These are phyloP conservation scores for Coelastrella sp. DNA, from an alignment of 139 green algal species.

Conservation along the genomic window DNA sequence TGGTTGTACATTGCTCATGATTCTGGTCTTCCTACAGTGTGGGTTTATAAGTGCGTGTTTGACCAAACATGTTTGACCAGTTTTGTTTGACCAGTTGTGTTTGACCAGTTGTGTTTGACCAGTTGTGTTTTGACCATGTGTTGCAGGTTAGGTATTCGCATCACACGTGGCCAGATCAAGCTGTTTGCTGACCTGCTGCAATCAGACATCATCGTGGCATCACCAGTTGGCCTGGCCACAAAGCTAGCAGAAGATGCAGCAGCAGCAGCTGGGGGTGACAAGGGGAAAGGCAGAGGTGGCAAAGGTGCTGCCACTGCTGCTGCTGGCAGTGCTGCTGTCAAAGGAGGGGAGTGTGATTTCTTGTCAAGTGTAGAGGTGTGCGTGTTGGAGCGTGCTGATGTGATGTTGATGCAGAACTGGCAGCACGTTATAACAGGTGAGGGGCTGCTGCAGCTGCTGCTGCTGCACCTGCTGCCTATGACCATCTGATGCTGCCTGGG, in stretches of 20 bases:
- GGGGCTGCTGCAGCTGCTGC: neutral
- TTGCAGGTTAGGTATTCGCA: constrained; percentile 88
- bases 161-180: constrained; percentile 80
- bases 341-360: constrained; percentile 79
- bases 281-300: constrained; percentile 22
- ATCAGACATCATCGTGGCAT: constrained; percentile 95
- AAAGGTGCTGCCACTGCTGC: neutral
- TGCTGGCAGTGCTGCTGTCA: constrained; percentile 60
- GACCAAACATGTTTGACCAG: no score
- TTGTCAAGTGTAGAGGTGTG: constrained; percentile 93
- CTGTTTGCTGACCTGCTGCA: constrained; percentile 91
- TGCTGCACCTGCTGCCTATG: neutral
- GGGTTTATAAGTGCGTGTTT: no score
- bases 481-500: neutral
- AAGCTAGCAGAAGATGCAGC: constrained; percentile 66
- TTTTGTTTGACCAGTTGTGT: no score
- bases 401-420: constrained; percentile 94
- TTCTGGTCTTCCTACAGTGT: no score
- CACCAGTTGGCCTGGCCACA: constrained; percentile 91
- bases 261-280: constrained; percentile 43
- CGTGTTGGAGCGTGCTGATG: constrained; percentile 87
- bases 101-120: no score
- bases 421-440: constrained; percentile 75
- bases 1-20: no score
- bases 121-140: no score